Base-by-base conservation (phyloP, 352 stramenopile genomes). In the Elongisporangium anandrum region DNA sequence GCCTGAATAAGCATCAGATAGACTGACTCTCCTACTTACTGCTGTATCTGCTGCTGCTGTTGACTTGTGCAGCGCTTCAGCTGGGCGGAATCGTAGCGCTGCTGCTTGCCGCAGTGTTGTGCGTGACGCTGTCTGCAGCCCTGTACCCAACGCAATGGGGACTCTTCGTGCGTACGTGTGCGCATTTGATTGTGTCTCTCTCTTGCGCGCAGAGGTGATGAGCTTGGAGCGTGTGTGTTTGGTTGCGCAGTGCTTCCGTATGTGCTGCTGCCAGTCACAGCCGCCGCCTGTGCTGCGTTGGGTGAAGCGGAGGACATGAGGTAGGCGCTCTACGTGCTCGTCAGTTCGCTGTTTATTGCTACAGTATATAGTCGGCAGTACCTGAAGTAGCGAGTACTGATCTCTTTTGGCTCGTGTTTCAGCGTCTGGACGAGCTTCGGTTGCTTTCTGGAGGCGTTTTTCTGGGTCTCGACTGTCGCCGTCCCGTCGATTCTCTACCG, bases 381-480 rank as follows among this genome's bases (percentile, higher is more conserved):
- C n/a, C n/a, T n/a, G n/a, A n/a, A n/a, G n/a, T n/a, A n/a, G n/a
- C n/a, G n/a, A n/a, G n/a, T n/a, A n/a, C 6, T 26, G 21, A 38
- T n/a, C 4, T 60, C 20, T 57, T 16, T 2, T 29, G 16, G 22
- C 22, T 10, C 6, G 3, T 39, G 5, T 38, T 6, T 15, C 49
- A 79, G 70, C 54, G 57, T 72, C 6, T 90, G 72, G 72, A 82
- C 63, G 23, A 84, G 79, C 61, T 88, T 90, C 56, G 80, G 80
- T 2, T 90, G 77, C 57, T 88, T 90, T 60, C 87, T 90, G 54
- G 80, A 90, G 48, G 73, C 77, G 22, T 81, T 88, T 53, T 84
- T 90, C 53, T 90, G 80, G 80, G 69, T 87, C 8, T 76, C 68
- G 45, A 70, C 77, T n/a, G 61, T 88, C 47, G 80, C 80, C 2